phyloP scores from a whole-genome alignment of 768 basidiomycete species.

The Lyophyllum semitale region DNA sequence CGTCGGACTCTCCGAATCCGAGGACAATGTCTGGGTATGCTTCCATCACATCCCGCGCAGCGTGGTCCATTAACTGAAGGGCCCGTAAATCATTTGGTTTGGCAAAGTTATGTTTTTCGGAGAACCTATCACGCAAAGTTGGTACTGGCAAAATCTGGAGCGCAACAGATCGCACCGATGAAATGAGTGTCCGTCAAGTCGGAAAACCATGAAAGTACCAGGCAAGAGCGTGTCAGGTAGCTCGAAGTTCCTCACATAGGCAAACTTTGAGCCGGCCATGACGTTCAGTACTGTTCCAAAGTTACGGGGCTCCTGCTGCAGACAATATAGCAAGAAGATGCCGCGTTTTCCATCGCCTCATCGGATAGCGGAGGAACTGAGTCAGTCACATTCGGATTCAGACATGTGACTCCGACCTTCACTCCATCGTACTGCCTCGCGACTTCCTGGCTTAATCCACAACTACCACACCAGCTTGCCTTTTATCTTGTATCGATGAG shows the following conservation, averaged over 20 bases:
- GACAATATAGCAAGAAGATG: not conserved
- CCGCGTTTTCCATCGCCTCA: no score
- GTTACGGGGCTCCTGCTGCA: not conserved
- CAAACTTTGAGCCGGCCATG: conserved; percentile 94
- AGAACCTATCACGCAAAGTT: conserved; percentile 57
- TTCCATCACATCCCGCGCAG: conserved; percentile 80
- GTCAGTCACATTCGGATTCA: conserved; percentile 1
- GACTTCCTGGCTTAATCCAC: conserved; percentile 10
- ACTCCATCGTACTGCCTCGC: conserved; percentile 14
- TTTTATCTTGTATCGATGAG: conserved; percentile 30
- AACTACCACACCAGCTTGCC: not conserved
- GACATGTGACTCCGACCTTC: conserved; percentile 15
- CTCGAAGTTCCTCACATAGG: conserved; percentile 90
- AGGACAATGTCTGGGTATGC: conserved; percentile 83
- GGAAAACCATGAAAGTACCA: conserved; percentile 79
- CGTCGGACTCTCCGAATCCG: conserved; percentile 96
- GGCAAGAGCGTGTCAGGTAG: conserved; percentile 85
- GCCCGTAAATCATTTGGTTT: conserved; percentile 95
- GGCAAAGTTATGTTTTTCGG: conserved; percentile 75
- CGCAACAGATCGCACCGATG: conserved; percentile 61
- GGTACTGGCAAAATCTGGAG: not conserved
- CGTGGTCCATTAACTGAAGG: conserved; percentile 88
- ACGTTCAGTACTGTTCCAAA: not conserved
- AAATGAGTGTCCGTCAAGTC: conserved; percentile 92
- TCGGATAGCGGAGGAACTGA: not conserved